Evolutionary conservation across 441 rosid genomes (phyloP).

Genomic region (Pelargonium myrrhifolium): DNA sequence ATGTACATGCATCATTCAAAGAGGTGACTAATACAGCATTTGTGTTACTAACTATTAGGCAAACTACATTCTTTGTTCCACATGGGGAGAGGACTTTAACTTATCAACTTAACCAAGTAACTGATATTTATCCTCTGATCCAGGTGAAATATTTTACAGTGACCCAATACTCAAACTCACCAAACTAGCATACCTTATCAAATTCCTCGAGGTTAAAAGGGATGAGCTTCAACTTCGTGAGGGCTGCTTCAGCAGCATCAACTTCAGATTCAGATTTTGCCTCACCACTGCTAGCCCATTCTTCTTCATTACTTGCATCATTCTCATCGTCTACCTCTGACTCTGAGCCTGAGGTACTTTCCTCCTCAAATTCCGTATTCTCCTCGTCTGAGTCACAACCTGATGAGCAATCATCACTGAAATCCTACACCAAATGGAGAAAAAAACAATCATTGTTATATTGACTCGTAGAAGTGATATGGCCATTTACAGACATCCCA

Average conservation of each 20-base stretch:
- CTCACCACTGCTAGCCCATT: conserved; percentile 55
- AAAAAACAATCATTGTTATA: conserved; percentile 21
- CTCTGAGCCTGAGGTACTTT: conserved; percentile 61
- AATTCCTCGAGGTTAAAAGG: conserved; percentile 66
- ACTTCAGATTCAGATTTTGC: conserved; percentile 53
- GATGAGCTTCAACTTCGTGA: conserved; percentile 80
- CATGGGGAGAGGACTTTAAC: not conserved
- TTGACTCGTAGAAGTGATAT: conserved; percentile 12
- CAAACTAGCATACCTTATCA: conserved; percentile 47
- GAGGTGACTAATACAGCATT: not conserved
- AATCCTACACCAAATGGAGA: conserved; percentile 47
- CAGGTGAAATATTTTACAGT: not conserved
- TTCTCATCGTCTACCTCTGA: conserved; percentile 82
- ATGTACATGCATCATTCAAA: not conserved
- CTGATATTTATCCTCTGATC: not conserved
- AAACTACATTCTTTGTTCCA: not conserved
- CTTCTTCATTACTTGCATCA: conserved; percentile 67
- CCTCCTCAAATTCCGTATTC: conserved; percentile 47
- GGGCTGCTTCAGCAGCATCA: conserved; percentile 62
- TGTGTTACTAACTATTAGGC: not conserved
- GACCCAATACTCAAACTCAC: not conserved
- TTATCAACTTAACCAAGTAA: not conserved
- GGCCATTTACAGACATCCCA: conserved; percentile 8
- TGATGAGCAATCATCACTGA: conserved; percentile 55
- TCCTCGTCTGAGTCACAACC: conserved; percentile 71